Evolutionary conservation across 495 filamentous ascomycete species (phyloP), one percentile per base, ranked within the genome.

Genomic region (Penicillium psychrofluorescens): DNA sequence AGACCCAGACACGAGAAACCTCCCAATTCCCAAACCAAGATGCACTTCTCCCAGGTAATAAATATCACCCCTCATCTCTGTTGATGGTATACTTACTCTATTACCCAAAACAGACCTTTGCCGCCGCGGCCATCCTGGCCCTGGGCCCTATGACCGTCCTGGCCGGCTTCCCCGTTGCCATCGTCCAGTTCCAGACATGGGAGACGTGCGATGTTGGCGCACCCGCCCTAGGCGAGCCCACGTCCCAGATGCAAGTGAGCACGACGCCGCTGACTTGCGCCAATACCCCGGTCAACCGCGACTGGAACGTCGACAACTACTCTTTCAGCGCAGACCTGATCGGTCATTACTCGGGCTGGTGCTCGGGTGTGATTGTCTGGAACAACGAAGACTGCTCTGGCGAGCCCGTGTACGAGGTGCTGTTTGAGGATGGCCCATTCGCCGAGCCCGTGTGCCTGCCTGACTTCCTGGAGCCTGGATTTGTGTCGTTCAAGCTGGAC

Each of bases 291-390:
- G 46, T 60, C 35, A 49, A 55, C 54, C 48, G 40, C 15, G 48
- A 60, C 41, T 60, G 57, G 57, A 47, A 40, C 43, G 46, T 60
- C 44, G 44, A 60, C 44, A 42, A 49, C 49, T 60, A 46, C 35
- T 41, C 57, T 13, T 55, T 60, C 48, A 48, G 38, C 35, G 57
- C 49, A 6, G 12, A 15, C 16, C 33, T 55, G 9, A 54, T 53
- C 46, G 58, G 54, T 44, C 51, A 60, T 46, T 54, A 60, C 8
- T 36, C 57, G 6, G 11, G 40, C 7, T 35, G 42, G 7, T 60
- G 57, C 51, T 8, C 16, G n/a, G 54, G 57, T 32, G 39, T 60
- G 6, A 36, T 11, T 8, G 35, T 58, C 42, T 60, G 46, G 51
- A 60, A 60, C 44, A 55, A 49, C 37, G 57, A 55, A 7, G 44